Evolutionary conservation across 306 rosid genomes (phyloP).

Genomic region (Vachellia pachyceras): DNA sequence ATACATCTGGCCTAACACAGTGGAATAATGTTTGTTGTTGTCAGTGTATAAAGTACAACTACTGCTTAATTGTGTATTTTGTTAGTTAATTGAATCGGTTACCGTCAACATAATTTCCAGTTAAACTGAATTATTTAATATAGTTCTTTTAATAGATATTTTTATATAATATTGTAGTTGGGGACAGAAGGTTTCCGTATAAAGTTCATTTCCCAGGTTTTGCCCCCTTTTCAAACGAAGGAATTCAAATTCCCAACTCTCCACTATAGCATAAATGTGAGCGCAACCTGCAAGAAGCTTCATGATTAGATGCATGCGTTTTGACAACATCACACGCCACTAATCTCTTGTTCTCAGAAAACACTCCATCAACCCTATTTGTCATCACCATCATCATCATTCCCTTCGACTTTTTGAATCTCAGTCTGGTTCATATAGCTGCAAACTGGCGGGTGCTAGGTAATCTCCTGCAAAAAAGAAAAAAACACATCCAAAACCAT

Average conservation of each 20-base stretch:
- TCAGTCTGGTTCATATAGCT: conserved; percentile 9
- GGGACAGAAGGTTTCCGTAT: neutral
- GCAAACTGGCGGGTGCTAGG: conserved; percentile 26
- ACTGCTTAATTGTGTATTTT: neutral
- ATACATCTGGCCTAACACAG: too few relatives aligned
- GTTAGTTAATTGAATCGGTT: neutral
- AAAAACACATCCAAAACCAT: neutral
- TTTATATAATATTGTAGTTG: neutral
- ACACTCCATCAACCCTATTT: neutral
- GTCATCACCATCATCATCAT: neutral
- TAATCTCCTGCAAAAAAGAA: neutral
- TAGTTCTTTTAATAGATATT: too few relatives aligned
- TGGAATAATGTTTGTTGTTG: too few relatives aligned
- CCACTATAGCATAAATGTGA: conserved; percentile 37
- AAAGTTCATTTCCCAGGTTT: neutral
- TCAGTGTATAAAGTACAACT: too few relatives aligned
- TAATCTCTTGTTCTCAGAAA: conserved; percentile 23
- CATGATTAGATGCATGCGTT: conserved; percentile 43
- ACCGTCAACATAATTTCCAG: too few relatives aligned
- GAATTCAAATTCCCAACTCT: conserved; percentile 36
- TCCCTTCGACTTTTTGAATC: conserved; percentile 1
- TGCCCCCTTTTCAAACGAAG: conserved; percentile 11
- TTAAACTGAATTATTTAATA: too few relatives aligned
- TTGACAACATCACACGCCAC: conserved; percentile 50
- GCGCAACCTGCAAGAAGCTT: conserved; percentile 37